phyloP scores from a whole-genome alignment of 2,329 filamentous ascomycete species.

The Xylaria polymorpha region DNA sequence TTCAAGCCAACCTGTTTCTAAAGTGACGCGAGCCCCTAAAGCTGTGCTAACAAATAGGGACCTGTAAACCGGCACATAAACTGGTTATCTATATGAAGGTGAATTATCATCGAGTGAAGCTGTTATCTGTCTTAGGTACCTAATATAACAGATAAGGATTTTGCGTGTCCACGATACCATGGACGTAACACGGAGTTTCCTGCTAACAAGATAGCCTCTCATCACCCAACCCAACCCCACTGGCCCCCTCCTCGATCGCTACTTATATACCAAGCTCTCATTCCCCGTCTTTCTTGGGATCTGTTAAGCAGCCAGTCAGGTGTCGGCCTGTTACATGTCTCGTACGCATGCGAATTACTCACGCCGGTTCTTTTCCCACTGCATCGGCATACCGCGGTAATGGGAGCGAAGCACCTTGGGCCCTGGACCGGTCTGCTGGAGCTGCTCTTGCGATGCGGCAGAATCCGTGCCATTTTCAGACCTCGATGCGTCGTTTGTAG shows the following conservation, averaged over 20 bases:
- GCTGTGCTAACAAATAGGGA: background rate
- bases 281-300: slow-evolving; percentile 41
- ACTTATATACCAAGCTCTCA: background rate
- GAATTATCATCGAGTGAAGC: background rate
- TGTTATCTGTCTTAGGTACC: background rate
- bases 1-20: background rate
- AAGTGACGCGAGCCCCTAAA: background rate
- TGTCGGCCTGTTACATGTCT: background rate
- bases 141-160: background rate
- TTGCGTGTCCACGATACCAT: background rate
- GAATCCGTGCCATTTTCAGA: slow-evolving; percentile 18
- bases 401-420: slow-evolving; percentile 43
- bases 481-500: slow-evolving; percentile 14
- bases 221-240: background rate
- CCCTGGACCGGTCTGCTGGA: slow-evolving; percentile 30
- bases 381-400: slow-evolving; percentile 45
- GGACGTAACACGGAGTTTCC: background rate
- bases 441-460: slow-evolving; percentile 12
- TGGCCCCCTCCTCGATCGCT: background rate
- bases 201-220: background rate
- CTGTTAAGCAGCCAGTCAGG: slow-evolving; percentile 36
- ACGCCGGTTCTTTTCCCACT: slow-evolving; percentile 48
- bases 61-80: background rate
- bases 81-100: background rate
- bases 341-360: slow-evolving; percentile 2